These are phyloP conservation scores for Phanerochaete sordida DNA, from an alignment of 768 basidiomycete genomes.

Conservation along the genomic window DNA sequence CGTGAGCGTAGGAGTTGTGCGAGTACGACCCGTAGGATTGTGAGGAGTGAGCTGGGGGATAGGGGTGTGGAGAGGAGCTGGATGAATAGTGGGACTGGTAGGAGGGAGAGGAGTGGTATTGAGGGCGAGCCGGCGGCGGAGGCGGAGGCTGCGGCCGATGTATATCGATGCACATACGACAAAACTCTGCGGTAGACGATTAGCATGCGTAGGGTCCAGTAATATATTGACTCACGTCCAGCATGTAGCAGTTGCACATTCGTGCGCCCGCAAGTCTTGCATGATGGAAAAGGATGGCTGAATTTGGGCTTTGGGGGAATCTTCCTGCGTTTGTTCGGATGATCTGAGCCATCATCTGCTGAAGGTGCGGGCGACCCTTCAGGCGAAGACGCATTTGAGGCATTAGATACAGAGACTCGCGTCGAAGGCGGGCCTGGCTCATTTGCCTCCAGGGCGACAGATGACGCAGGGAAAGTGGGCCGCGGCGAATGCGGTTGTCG, in stretches of 20 bases:
- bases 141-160: background rate
- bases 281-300: constrained; percentile 27
- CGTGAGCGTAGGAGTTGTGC: too few relatives aligned
- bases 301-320: background rate
- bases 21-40: too few relatives aligned
- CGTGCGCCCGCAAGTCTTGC: constrained; percentile 56
- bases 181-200: constrained; percentile 4
- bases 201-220: background rate
- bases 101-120: background rate
- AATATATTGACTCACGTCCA: constrained; percentile 52
- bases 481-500: background rate
- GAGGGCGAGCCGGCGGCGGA: background rate
- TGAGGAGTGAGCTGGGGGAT: too few relatives aligned
- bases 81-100: too few relatives aligned
- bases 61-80: too few relatives aligned
- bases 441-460: background rate
- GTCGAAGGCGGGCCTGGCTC: too few relatives aligned
- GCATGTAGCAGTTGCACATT: constrained; percentile 77
- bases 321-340: background rate
- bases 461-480: background rate
- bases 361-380: background rate
- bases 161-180: constrained; percentile 7
- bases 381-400: background rate
- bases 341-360: background rate
- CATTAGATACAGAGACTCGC: background rate